phyloP scores from a whole-genome alignment of 2,329 filamentous ascomycete genomes.

The Harringtonia aguacate region DNA sequence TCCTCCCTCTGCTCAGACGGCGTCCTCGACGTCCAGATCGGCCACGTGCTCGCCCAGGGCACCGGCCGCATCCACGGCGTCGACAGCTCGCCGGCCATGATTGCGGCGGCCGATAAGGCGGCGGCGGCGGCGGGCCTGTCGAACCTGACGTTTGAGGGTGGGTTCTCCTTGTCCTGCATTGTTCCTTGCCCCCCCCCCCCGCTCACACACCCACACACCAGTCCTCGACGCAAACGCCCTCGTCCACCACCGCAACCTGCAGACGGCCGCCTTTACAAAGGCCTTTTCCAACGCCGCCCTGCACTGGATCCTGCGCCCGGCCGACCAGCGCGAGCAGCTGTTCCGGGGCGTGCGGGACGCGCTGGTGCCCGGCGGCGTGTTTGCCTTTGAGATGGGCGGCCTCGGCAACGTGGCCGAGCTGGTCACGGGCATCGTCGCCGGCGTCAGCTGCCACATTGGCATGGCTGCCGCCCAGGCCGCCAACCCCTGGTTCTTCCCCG shows the following conservation, averaged over 20 bases:
- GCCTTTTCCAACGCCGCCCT: conserved; percentile 57
- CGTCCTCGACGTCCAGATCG: conserved; percentile 44
- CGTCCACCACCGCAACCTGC: conserved; percentile 21
- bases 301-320: conserved; percentile 51
- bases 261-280: conserved; percentile 34
- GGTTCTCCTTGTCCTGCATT: not conserved
- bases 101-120: conserved; percentile 35
- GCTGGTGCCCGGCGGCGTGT: conserved; percentile 43
- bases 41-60: conserved; percentile 32
- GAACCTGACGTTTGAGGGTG: conserved; percentile 35
- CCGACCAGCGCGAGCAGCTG: conserved; percentile 36
- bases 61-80: conserved; percentile 41
- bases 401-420: conserved; percentile 58
- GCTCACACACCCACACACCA: conserved; percentile 12
- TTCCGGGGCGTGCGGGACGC: conserved; percentile 40
- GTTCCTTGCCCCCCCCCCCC: not conserved
- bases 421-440: conserved; percentile 43
- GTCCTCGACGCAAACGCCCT: conserved; percentile 36
- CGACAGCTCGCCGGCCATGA: conserved; percentile 50
- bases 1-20: conserved; percentile 32
- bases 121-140: conserved; percentile 21
- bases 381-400: conserved; percentile 64
- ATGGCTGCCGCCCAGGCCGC: conserved; percentile 34
- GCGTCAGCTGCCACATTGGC: conserved; percentile 39
- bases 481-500: conserved; percentile 64